These are phyloP conservation scores for Xerophyta viscosa DNA, from an alignment of 106 monocot genomes.

Conservation along the genomic window DNA sequence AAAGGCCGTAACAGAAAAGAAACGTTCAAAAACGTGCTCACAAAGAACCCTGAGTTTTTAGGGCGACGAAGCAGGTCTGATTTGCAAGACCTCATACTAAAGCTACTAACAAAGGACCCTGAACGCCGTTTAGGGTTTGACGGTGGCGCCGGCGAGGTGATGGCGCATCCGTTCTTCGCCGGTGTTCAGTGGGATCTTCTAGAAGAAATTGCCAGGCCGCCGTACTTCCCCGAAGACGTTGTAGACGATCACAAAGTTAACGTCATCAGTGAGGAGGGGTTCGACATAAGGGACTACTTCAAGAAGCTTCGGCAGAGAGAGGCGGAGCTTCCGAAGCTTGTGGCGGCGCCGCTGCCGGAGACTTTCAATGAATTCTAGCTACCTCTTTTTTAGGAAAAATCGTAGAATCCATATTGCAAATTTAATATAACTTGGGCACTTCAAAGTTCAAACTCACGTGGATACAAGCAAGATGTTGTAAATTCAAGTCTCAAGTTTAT, in stretches of 20 bases:
- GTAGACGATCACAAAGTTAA: constrained; percentile 20
- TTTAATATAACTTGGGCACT: too few relatives aligned
- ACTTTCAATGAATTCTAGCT: too few relatives aligned
- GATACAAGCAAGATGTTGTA: too few relatives aligned
- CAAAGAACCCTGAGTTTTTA: constrained; percentile 47
- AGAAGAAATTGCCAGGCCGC: constrained; percentile 50
- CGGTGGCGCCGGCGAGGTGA: constrained; percentile 70
- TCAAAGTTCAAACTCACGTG: too few relatives aligned
- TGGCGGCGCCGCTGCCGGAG: too few relatives aligned
- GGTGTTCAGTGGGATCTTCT: constrained; percentile 85
- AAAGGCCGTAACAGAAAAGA: constrained; percentile 69
- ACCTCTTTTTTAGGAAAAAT: too few relatives aligned
- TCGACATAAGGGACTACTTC: constrained; percentile 63
- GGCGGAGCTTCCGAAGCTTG: too few relatives aligned
- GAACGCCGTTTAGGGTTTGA: constrained; percentile 35
- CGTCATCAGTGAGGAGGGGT: constrained; percentile 14
- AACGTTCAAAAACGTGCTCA: constrained; percentile 80
- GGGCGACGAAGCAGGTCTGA: constrained; percentile 32
- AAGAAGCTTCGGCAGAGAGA: constrained; percentile 16
- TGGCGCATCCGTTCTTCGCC: constrained; percentile 64
- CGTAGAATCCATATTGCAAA: too few relatives aligned
- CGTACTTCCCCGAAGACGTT: constrained; percentile 29
- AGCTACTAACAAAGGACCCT: constrained; percentile 66
- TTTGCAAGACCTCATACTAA: constrained; percentile 51
- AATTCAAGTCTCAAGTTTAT: too few relatives aligned